Evolutionary conservation across 2,329 filamentous ascomycete genomes (phyloP).

Genomic region (Fusarium succisae): DNA sequence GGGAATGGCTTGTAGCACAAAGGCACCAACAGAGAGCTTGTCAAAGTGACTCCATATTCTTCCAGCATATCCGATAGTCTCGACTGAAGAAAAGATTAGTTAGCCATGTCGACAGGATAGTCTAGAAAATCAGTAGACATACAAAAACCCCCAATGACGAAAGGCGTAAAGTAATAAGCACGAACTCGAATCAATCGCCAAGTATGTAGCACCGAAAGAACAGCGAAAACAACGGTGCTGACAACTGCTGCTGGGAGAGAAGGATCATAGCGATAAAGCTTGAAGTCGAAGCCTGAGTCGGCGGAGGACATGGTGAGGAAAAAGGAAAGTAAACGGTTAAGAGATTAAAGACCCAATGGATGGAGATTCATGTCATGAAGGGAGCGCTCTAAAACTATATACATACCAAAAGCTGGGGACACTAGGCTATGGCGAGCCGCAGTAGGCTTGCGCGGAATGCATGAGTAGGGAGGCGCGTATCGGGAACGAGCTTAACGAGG

Average conservation of each 20-base stretch:
- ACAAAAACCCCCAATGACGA: slow-evolving; percentile 2
- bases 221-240: background rate
- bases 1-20: slow-evolving; percentile 6
- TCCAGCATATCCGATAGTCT: slow-evolving; percentile 4
- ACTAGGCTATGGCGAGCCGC: background rate
- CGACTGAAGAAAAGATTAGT: background rate
- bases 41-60: slow-evolving; percentile 19
- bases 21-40: background rate
- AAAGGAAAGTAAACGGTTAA: fast-evolving
- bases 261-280: slow-evolving; percentile 11
- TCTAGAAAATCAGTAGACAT: fast-evolving
- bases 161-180: slow-evolving; percentile 6
- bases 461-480: background rate
- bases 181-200: background rate
- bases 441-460: background rate
- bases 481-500: background rate
- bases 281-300: background rate
- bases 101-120: background rate
- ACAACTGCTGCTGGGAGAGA: background rate
- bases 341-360: background rate
- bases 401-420: background rate
- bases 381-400: background rate
- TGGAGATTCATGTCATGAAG: background rate
- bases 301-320: background rate
- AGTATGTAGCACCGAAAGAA: background rate